These are phyloP conservation scores for Scedosporium dehoogii DNA, from an alignment of 2,329 filamentous ascomycete genomes.

Conservation along the genomic window DNA sequence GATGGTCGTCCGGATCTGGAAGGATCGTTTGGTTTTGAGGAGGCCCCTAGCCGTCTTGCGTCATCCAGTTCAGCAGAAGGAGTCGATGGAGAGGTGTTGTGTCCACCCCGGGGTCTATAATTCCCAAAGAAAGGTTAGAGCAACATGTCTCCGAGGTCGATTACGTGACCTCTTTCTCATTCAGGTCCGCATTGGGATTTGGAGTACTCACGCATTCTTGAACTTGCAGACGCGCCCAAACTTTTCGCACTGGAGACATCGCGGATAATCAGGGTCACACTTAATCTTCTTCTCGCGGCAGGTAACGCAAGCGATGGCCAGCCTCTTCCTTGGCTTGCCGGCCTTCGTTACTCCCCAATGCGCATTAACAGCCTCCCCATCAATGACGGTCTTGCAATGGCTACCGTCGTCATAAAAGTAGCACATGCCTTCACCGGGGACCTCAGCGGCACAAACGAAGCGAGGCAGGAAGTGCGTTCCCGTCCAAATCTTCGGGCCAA, in stretches of 20 bases:
- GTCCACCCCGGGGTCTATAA: constrained; percentile 44
- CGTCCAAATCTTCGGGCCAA: constrained; percentile 61
- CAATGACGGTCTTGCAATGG: constrained; percentile 72
- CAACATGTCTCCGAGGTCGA: background rate
- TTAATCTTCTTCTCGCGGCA: constrained; percentile 98
- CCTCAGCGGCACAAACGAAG: constrained; percentile 52
- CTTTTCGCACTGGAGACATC: constrained; percentile 87
- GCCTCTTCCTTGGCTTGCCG: constrained; percentile 80
- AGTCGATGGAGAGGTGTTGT: constrained; percentile 45
- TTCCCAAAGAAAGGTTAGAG: background rate
- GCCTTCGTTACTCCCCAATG: constrained; percentile 93
- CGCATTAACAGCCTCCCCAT: constrained; percentile 79
- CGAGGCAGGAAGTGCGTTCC: constrained; percentile 58
- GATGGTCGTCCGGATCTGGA: constrained; percentile 31
- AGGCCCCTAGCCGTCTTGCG: constrained; percentile 23
- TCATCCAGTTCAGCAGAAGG: constrained; percentile 41
- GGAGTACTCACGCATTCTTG: constrained; percentile 68
- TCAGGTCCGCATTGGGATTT: background rate
- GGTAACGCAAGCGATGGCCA: constrained; percentile 86
- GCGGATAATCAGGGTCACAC: constrained; percentile 79
- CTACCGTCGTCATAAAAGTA: constrained; percentile 82
- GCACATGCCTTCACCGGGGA: constrained; percentile 70
- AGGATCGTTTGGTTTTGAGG: constrained; percentile 24
- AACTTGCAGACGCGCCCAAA: constrained; percentile 79
- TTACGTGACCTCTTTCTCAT: background rate